These are phyloP conservation scores for Extremus antarcticus DNA, from an alignment of 495 filamentous ascomycete species.

Conservation along the genomic window DNA sequence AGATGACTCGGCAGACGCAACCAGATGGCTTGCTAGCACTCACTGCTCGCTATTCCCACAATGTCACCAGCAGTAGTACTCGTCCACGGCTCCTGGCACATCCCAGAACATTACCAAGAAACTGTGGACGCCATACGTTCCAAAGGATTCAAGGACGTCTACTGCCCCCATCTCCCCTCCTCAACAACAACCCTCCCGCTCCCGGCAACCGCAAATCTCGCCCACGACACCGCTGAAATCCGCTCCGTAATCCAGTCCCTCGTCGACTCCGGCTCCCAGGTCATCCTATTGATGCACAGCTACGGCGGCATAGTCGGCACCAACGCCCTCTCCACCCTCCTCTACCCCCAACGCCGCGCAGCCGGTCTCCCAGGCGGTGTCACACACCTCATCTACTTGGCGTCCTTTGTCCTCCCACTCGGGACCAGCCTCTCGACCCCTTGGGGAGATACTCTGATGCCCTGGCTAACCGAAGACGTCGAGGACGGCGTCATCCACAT, in stretches of 20 bases:
- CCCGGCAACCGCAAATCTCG: background rate
- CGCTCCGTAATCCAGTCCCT: background rate
- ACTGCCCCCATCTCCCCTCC: background rate
- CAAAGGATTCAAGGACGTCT: background rate
- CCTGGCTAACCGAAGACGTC: background rate
- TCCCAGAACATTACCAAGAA: background rate
- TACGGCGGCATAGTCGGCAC: background rate
- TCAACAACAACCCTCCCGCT: background rate
- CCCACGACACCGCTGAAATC: background rate
- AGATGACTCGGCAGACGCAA: too few relatives aligned
- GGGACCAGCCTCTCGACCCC: background rate
- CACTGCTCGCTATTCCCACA: too few relatives aligned
- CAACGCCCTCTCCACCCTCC: background rate
- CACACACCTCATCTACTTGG: constrained; percentile 5
- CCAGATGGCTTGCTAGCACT: too few relatives aligned
- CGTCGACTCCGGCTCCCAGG: background rate
- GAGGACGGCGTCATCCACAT: background rate
- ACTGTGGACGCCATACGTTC: background rate
- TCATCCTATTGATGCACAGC: background rate
- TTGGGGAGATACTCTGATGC: background rate
- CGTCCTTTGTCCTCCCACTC: background rate
- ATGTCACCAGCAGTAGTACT: background rate
- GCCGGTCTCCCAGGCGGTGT: background rate
- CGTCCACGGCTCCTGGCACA: background rate
- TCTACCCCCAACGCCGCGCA: background rate